A percentile compares a stretch with the other conserved stretches of the same genome.
Conservation (phyloP, 2,329 filamentous ascomycete species). For the Diaporthe batatas region DNA sequence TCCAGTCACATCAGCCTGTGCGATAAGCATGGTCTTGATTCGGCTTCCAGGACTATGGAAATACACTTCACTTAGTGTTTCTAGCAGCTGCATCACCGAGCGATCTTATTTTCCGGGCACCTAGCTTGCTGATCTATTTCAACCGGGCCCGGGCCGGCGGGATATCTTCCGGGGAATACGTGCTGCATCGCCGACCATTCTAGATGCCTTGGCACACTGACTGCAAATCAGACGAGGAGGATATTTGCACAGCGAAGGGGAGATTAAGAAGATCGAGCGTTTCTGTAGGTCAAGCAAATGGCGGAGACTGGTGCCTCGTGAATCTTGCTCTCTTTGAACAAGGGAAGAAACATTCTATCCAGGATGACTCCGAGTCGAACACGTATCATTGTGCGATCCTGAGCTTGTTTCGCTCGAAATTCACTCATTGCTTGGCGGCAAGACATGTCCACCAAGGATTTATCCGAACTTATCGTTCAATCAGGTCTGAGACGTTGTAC, state of each 20-base stretch:
- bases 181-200: conserved; percentile 12
- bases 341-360: background rate
- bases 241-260: background rate
- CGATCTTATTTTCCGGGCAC: background rate
- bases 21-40: too few relatives aligned
- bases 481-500: background rate
- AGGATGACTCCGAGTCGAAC: too few relatives aligned
- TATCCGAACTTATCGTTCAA: background rate
- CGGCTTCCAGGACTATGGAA: background rate
- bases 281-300: background rate
- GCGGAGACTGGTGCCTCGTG: background rate
- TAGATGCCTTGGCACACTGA: conserved; percentile 49
- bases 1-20: too few relatives aligned
- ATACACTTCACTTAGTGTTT: too few relatives aligned
- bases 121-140: background rate
- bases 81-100: background rate
- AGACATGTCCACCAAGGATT: background rate
- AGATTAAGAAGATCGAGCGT: conserved; percentile 43
- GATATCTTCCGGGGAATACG: conserved; percentile 43
- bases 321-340: background rate
- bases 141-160: conserved; percentile 49
- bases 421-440: background rate
- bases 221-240: conserved; percentile 35
- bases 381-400: background rate
- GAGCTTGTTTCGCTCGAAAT: background rate